A percentile compares a stretch with the other conserved stretches of the same genome.
phyloP scores from a whole-genome alignment of 768 basidiomycete species.

The Lactarius hatsudake region DNA sequence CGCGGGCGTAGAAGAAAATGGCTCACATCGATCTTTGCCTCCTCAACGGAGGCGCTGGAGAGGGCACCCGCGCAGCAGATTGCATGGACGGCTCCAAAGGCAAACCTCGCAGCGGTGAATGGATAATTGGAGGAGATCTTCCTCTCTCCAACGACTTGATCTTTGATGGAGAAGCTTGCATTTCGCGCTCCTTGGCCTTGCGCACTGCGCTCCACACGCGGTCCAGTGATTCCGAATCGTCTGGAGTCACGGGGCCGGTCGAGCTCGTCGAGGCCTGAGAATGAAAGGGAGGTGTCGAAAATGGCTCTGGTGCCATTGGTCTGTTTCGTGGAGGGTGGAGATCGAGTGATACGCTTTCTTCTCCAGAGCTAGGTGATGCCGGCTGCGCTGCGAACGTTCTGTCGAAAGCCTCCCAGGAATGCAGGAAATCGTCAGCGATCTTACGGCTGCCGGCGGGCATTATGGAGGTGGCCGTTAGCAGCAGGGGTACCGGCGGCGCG shows the following conservation, averaged over 20 bases:
- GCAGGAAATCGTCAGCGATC: slow-evolving; percentile 24
- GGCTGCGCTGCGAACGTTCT: slow-evolving; percentile 28
- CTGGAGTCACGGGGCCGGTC: slow-evolving; percentile 26
- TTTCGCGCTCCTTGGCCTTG: slow-evolving; percentile 59
- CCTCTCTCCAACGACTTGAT: slow-evolving; percentile 62
- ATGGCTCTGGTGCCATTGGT: slow-evolving; percentile 30
- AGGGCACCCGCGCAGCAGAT: slow-evolving; percentile 6
- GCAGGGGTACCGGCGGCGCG: slow-evolving; percentile 22
- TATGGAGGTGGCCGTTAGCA: slow-evolving; percentile 25
- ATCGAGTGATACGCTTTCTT: slow-evolving; percentile 21
- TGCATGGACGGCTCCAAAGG: slow-evolving; percentile 14
- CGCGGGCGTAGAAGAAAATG: slow-evolving; percentile 1
- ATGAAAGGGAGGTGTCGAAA: slow-evolving; percentile 23
- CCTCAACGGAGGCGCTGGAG: slow-evolving; percentile 42
- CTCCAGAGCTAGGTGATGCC: slow-evolving; percentile 15
- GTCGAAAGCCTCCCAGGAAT: slow-evolving; percentile 29
- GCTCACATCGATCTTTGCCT: slow-evolving; percentile 65
- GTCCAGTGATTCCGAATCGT: slow-evolving; percentile 42
- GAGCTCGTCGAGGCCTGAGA: slow-evolving; percentile 28
- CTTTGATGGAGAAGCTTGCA: slow-evolving; percentile 67
- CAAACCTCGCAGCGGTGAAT: slow-evolving; percentile 17
- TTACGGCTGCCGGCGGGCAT: slow-evolving; percentile 25
- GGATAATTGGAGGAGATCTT: slow-evolving; percentile 17
- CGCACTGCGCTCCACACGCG: slow-evolving; percentile 66
- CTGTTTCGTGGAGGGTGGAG: slow-evolving; percentile 15